Percentiles rank a stretch among this genome's conserved stretches.
These are phyloP conservation scores for Cutaneotrichosporon sp. DNA, from an alignment of 1,284 basidiomycete genomes.

Conservation along the genomic window DNA sequence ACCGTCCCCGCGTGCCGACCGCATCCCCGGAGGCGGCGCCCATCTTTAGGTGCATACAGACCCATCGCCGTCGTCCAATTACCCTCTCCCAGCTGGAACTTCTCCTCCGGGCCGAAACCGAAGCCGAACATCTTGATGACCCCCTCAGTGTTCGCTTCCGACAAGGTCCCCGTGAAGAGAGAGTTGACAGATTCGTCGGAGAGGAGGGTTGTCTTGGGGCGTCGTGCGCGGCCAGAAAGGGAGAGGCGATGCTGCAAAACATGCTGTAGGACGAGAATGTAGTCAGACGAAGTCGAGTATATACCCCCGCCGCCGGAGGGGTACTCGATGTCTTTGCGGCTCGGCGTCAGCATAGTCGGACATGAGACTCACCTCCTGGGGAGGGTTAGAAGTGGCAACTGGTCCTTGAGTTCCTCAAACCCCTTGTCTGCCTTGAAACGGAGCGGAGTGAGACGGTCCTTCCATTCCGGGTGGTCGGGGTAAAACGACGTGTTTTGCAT, in stretches of 20 bases:
- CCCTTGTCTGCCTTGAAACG: slow-evolving; percentile 11
- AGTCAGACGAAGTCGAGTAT: slow-evolving; percentile 30
- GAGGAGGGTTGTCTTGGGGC: slow-evolving; percentile 13
- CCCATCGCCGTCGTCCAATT: slow-evolving; percentile 35
- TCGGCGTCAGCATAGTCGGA: slow-evolving; percentile 2
- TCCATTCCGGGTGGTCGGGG: slow-evolving; percentile 22
- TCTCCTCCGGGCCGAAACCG: slow-evolving; percentile 2
- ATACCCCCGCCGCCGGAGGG: slow-evolving; percentile 36
- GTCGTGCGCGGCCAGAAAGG: slow-evolving; percentile 4
- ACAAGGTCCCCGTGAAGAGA: slow-evolving; percentile 24
- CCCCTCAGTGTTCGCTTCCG: slow-evolving; percentile 8
- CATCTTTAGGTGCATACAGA: slow-evolving; percentile 21
- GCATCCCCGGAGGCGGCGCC: slow-evolving; percentile 13
- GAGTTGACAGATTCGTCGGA: slow-evolving; percentile 22
- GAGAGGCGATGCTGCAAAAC: slow-evolving; percentile 25
- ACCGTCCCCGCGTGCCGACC: slow-evolving; percentile 27
- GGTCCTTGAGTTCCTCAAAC: slow-evolving; percentile 23
- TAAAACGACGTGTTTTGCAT: slow-evolving; percentile 35
- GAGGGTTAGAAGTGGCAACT: slow-evolving; percentile 22
- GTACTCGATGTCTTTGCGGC: slow-evolving; percentile 32
- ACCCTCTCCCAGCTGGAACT: slow-evolving; percentile 21
- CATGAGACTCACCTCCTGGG: slow-evolving; percentile 21
- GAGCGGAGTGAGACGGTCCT: slow-evolving; percentile 23
- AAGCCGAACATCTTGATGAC: slow-evolving; percentile 16
- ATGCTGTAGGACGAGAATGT: slow-evolving; percentile 28